phyloP scores from a whole-genome alignment of 768 basidiomycete species.

The Boletus tylopilopsis region DNA sequence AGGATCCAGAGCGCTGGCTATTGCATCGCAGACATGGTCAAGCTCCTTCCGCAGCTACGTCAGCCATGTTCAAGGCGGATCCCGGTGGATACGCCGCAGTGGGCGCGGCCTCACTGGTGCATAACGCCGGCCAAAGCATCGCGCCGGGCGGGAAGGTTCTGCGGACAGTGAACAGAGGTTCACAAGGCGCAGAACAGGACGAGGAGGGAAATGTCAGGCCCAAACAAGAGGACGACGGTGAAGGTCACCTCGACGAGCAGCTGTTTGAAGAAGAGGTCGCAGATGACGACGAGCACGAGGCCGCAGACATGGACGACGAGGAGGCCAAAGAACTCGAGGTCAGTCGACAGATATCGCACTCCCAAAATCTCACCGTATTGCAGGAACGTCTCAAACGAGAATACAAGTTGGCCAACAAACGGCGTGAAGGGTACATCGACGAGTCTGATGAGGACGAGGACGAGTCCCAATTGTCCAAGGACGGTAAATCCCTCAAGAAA shows the following conservation, averaged over 20 bases:
- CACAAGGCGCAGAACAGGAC: constrained; percentile 60
- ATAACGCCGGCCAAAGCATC: constrained; percentile 50
- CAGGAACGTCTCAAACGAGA: constrained; percentile 84
- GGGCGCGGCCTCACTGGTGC: constrained; percentile 45
- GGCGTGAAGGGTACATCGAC: constrained; percentile 63
- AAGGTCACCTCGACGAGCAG: constrained; percentile 81
- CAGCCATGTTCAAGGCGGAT: constrained; percentile 68
- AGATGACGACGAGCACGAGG: constrained; percentile 81
- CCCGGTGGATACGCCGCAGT: constrained; percentile 43
- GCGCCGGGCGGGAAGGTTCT: constrained; percentile 68
- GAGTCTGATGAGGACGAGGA: constrained; percentile 76
- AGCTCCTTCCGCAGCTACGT: constrained; percentile 56
- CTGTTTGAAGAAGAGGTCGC: constrained; percentile 82
- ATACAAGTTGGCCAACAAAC: constrained; percentile 75
- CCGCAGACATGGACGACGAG: constrained; percentile 73
- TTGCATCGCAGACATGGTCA: constrained; percentile 59
- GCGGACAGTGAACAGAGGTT: constrained; percentile 65
- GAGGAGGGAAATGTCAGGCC: constrained; percentile 55
- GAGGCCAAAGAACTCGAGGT: constrained; percentile 84
- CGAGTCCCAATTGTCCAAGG: constrained; percentile 53
- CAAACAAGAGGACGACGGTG: constrained; percentile 62
- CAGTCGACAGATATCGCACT: constrained; percentile 12
- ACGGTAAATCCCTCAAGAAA: constrained; percentile 81
- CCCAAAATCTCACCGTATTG: not conserved
- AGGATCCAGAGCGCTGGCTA: constrained; percentile 69